Evolutionary conservation across 2,329 filamentous ascomycete species (phyloP).

Genomic region (Colletotrichum viniferum): DNA sequence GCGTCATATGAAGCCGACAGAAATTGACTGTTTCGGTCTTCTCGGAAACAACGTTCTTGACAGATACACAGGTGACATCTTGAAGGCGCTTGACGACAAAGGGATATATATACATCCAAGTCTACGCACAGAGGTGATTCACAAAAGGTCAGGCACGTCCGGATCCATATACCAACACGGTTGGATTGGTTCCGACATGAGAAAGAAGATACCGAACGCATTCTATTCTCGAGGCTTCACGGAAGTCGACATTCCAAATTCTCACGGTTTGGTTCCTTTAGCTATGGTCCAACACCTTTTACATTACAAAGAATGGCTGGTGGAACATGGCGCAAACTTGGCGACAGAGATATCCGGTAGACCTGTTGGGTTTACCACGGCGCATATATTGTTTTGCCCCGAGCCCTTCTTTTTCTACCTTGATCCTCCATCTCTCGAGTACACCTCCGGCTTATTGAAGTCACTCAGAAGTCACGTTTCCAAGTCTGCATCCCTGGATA

Average conservation of each 20-base stretch:
- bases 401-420: too few relatives aligned
- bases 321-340: neutral
- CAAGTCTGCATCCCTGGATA: neutral
- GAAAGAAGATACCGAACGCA: neutral
- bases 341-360: neutral
- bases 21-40: neutral
- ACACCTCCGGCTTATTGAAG: fast-evolving
- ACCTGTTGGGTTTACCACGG: neutral
- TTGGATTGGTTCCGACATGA: fast-evolving
- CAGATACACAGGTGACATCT: neutral
- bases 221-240: neutral
- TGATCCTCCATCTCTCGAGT: neutral
- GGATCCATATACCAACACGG: neutral
- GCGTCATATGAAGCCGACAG: neutral
- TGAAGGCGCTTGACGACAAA: neutral
- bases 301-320: neutral
- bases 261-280: neutral
- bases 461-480: neutral
- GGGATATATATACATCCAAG: neutral
- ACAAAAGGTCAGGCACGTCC: fast-evolving
- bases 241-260: neutral
- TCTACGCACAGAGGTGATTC: neutral
- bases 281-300: fast-evolving
- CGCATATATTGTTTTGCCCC: neutral
- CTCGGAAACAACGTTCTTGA: neutral